phyloP scores from a whole-genome alignment of 257 asterid genomes.

The Paraleonurus japonicus region DNA sequence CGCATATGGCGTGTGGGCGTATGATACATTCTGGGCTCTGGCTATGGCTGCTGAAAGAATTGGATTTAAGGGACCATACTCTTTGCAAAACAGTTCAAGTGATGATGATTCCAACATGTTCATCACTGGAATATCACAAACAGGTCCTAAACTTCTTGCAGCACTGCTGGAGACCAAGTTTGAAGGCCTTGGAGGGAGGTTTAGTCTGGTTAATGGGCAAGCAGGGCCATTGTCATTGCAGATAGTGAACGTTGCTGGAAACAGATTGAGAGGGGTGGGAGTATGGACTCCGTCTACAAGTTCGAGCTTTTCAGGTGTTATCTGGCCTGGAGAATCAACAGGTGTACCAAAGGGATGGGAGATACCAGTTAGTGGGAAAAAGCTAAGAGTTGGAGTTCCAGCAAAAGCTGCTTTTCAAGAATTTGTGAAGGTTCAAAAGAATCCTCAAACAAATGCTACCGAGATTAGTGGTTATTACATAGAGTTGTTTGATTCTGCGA shows the following conservation, averaged over 20 bases:
- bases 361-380: conserved; percentile 39
- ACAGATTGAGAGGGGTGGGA: conserved; percentile 31
- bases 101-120: conserved; percentile 3
- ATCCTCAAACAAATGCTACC: conserved; percentile 31
- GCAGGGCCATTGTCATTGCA: conserved; percentile 31
- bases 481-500: conserved; percentile 38
- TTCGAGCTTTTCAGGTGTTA: conserved; percentile 20
- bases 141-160: conserved; percentile 32
- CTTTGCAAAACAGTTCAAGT: conserved; percentile 11
- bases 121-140: conserved; percentile 17
- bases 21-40: conserved; percentile 28
- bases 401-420: conserved; percentile 24
- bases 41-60: conserved; percentile 41
- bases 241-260: conserved; percentile 35
- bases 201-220: conserved; percentile 29
- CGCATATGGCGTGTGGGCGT: conserved; percentile 43
- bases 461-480: conserved; percentile 34
- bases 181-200: conserved; percentile 43
- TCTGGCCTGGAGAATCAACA: conserved; percentile 49
- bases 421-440: conserved; percentile 33
- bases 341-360: conserved; percentile 51
- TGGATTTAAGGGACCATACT: neutral
- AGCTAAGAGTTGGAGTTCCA: conserved; percentile 46
- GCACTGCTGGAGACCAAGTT: conserved; percentile 28
- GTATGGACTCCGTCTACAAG: conserved; percentile 29